Evolutionary conservation across 1,284 basidiomycete species (phyloP), one percentile per base, ranked within the genome.

Genomic region (Trametes polyzona): DNA sequence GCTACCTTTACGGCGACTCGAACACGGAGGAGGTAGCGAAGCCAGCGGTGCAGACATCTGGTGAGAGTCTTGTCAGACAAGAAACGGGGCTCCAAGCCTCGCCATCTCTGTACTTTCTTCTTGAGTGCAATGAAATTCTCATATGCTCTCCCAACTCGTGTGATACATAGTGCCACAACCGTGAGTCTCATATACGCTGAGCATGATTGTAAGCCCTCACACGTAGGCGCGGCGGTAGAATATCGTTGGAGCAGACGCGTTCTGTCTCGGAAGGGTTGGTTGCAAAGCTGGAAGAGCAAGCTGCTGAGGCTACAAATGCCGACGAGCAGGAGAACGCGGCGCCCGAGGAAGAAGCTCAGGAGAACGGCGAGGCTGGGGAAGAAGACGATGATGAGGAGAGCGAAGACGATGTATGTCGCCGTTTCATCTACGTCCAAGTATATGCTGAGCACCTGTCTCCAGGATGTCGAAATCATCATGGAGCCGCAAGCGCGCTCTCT

Each of bases 381-480:
- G 37, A 14, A n/a, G 41, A 42, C 16, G 41, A 42, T 14, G 41
- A 42, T 8, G 70, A 68, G n/a, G 73, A 74, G 37, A 73, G 73
- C 40, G 79, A 81, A 44, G 80, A 83, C 65, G 53, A 55, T 17
- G 80, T 79, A 68, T 65, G 77, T 61, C 30, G 16, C 44, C 21
- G 32, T 58, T 46, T 8, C 12, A 10, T 26, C 41, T 17, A 2
- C 11, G 42, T 33, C 23, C 26, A 7, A 42, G 9, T 7, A 41
- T 12, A 4, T 44, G 11, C 23, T 16, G 30, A 50, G 52, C 21
- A 37, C 40, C 26, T 40, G n/a, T 46, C n/a, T 62, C 42, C 44
- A 90, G 87, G 87, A 91, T 67, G 77, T 92, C 61, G 90, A 92
- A 76, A 88, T 92, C 60, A 91, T 92, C 51, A 88, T 88, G 82